phyloP scores from a whole-genome alignment of 129 eudicot species.

The Scalesia atractyloides region DNA sequence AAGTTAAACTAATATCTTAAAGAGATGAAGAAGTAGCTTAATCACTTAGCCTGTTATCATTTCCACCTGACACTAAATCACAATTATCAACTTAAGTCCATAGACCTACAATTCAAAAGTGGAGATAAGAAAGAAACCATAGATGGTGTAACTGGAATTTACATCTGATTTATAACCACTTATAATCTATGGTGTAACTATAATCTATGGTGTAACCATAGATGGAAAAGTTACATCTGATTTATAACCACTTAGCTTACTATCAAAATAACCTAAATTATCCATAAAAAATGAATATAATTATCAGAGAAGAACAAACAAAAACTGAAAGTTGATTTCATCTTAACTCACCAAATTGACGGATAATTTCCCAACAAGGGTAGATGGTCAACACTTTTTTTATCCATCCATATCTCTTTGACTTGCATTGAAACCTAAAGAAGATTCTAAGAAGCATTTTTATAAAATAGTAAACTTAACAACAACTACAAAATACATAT shows the following conservation, averaged over 20 bases:
- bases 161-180: background rate
- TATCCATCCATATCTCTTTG: too few species aligned
- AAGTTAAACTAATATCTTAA: background rate
- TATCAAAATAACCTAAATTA: conserved; percentile 43
- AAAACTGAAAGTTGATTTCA: too few species aligned
- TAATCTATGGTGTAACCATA: background rate
- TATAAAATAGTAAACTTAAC: too few species aligned
- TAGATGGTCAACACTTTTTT: too few species aligned
- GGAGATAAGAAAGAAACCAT: conserved; percentile 7
- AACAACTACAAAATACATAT: too few species aligned
- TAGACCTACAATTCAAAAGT: conserved; percentile 61
- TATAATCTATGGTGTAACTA: background rate
- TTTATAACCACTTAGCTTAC: conserved; percentile 86
- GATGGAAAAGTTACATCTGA: conserved; percentile 63
- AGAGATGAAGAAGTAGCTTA: background rate
- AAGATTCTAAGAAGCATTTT: too few species aligned
- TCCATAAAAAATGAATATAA: too few species aligned
- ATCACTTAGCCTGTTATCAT: conserved; percentile 78
- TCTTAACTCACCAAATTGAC: too few species aligned
- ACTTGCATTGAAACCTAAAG: too few species aligned
- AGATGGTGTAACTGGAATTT: background rate
- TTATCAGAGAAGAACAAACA: too few species aligned
- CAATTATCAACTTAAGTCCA: conserved; percentile 98
- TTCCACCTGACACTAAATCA: conserved; percentile 97
- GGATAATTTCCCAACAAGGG: too few species aligned